Evolutionary conservation across 495 filamentous ascomycete genomes (phyloP).

Genomic region (Bathelium albidoporum): DNA sequence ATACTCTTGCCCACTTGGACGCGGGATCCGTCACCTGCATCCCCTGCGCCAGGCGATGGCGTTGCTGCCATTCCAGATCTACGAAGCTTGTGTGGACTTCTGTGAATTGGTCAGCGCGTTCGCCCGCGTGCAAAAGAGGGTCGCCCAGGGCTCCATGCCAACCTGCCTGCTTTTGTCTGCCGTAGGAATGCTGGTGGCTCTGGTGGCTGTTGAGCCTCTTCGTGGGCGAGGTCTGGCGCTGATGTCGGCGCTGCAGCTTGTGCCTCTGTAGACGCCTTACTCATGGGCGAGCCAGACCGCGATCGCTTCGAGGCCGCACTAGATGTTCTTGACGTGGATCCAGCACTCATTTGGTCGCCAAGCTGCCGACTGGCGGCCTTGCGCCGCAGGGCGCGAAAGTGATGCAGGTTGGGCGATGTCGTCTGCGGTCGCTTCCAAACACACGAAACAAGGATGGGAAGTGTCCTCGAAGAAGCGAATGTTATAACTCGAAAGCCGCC

Average conservation of each 20-base stretch:
- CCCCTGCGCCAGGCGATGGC: constrained; percentile 41
- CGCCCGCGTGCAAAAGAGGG: neutral
- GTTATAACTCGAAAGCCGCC: neutral
- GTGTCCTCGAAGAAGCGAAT: neutral
- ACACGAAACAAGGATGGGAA: neutral
- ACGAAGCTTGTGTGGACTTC: constrained; percentile 41
- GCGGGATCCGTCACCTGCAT: constrained; percentile 32
- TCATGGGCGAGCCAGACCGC: constrained; percentile 17
- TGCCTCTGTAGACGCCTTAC: constrained; percentile 11
- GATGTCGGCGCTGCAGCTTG: neutral
- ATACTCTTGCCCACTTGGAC: constrained; percentile 47
- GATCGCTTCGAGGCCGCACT: constrained; percentile 23
- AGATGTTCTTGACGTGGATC: constrained; percentile 8
- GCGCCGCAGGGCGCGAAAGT: constrained; percentile 23
- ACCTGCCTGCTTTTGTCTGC: constrained; percentile 29
- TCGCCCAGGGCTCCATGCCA: neutral
- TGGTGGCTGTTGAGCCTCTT: constrained; percentile 1
- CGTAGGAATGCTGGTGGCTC: constrained; percentile 28
- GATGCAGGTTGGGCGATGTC: constrained; percentile 20
- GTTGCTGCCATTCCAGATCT: constrained; percentile 54
- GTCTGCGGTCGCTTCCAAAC: neutral
- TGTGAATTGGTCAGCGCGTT: constrained; percentile 16
- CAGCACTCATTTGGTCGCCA: constrained; percentile 9
- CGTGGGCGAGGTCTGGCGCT: neutral
- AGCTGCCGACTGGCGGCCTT: constrained; percentile 19